Percentiles rank a stretch among this genome's conserved stretches.
Evolutionary conservation across 2,329 filamentous ascomycete species (phyloP).

Genomic region (Fusarium sp.): DNA sequence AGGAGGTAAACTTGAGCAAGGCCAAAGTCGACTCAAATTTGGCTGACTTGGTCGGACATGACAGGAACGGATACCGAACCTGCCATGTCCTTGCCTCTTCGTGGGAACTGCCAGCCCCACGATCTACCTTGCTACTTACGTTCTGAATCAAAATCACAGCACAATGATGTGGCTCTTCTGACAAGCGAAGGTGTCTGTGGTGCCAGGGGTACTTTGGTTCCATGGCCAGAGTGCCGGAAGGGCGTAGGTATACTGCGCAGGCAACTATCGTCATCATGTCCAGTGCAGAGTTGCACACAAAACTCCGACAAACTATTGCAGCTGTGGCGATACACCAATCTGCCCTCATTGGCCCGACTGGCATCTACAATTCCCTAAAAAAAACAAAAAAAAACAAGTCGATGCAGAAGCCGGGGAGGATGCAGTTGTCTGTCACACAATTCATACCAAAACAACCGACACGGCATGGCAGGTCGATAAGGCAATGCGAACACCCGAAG

Average conservation of each 20-base stretch:
- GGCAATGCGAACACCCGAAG: constrained; percentile 34
- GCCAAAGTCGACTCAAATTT: constrained; percentile 71
- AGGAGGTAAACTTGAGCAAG: constrained; percentile 61
- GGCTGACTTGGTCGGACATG: constrained; percentile 54
- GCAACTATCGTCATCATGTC: constrained; percentile 4
- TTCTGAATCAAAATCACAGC: not conserved
- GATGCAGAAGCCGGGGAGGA: constrained; percentile 32
- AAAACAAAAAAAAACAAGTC: not conserved
- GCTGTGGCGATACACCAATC: constrained; percentile 14
- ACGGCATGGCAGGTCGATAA: constrained; percentile 32
- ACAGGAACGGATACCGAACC: constrained; percentile 2
- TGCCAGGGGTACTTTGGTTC: not conserved
- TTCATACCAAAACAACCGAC: constrained; percentile 38
- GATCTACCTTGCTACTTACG: not conserved
- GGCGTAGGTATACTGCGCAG: constrained; percentile 5
- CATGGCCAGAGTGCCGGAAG: not conserved
- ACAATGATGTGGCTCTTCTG: not conserved
- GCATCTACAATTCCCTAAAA: constrained; percentile 8
- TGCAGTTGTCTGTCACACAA: constrained; percentile 30
- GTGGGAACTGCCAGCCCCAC: not conserved
- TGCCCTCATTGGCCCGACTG: constrained; percentile 3
- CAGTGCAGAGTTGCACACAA: constrained; percentile 12
- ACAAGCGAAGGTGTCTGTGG: not conserved
- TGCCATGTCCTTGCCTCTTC: not conserved
- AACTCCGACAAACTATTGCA: constrained; percentile 11